Percentiles rank a stretch among this genome's conserved stretches.
phyloP scores from a whole-genome alignment of 2,329 filamentous ascomycete species.

The Monilinia laxa region DNA sequence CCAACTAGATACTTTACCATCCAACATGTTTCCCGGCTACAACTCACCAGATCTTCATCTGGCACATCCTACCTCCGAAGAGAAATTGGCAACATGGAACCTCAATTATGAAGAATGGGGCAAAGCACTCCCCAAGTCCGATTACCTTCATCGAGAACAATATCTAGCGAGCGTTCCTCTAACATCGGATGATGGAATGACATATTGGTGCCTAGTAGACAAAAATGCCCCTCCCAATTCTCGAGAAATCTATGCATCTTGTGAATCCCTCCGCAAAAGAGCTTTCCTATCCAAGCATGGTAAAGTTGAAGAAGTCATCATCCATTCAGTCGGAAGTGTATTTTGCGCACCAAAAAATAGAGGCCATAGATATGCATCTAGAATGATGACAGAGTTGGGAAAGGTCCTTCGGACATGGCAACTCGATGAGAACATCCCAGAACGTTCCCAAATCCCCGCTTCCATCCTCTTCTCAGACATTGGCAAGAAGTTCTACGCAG shows the following conservation, averaged over 20 bases:
- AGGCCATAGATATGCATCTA: slow-evolving; percentile 71
- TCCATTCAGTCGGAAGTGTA: slow-evolving; percentile 79
- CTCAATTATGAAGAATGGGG: slow-evolving; percentile 60
- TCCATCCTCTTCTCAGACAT: slow-evolving; percentile 86
- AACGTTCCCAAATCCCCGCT: slow-evolving; percentile 53
- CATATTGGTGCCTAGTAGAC: slow-evolving; percentile 62
- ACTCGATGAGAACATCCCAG: slow-evolving; percentile 42
- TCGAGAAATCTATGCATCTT: slow-evolving; percentile 60
- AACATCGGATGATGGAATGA: slow-evolving; percentile 56
- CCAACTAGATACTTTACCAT: background rate
- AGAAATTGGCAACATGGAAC: slow-evolving; percentile 55
- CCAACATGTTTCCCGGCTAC: slow-evolving; percentile 32
- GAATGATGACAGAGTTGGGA: slow-evolving; percentile 70
- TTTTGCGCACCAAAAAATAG: slow-evolving; percentile 68
- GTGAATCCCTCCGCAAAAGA: slow-evolving; percentile 62
- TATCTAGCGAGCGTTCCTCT: slow-evolving; percentile 59
- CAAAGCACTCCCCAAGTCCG: slow-evolving; percentile 51
- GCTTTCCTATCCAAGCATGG: slow-evolving; percentile 49
- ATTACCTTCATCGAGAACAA: slow-evolving; percentile 60
- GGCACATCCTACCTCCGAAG: slow-evolving; percentile 55
- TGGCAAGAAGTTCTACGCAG: slow-evolving; percentile 77
- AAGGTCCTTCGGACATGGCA: slow-evolving; percentile 53
- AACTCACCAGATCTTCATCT: slow-evolving; percentile 47
- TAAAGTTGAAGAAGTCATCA: slow-evolving; percentile 54
- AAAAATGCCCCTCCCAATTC: slow-evolving; percentile 41